Evolutionary conservation across 2,329 filamentous ascomycete genomes (phyloP).

Genomic region (Pleomassaria siparia): DNA sequence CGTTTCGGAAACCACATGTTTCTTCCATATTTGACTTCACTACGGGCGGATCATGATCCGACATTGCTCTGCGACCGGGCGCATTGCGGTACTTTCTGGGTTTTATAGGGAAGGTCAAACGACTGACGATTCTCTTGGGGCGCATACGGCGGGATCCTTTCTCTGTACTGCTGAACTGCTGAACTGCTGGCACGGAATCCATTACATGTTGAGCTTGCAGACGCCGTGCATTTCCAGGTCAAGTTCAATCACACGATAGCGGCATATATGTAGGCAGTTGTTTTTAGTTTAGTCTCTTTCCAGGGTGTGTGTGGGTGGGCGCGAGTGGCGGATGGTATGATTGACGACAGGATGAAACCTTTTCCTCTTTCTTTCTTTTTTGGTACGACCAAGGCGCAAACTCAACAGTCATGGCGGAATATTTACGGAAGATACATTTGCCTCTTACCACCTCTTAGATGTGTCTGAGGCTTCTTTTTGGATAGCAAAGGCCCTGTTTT

Average conservation of each 20-base stretch:
- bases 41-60: conserved; percentile 12
- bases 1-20: conserved; percentile 16
- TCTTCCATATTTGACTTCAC: conserved; percentile 14
- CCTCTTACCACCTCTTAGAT: conserved; percentile 8
- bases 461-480: conserved; percentile 11
- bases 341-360: conserved; percentile 25
- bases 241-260: conserved; percentile 5
- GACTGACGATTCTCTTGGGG: conserved; percentile 4
- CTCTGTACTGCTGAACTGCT: too few relatives aligned
- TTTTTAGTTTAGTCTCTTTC: conserved; percentile 6
- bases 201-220: not conserved
- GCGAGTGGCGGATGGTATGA: conserved; percentile 13
- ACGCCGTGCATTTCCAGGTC: not conserved
- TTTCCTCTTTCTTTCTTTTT: conserved; percentile 9
- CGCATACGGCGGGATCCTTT: conserved; percentile 6
- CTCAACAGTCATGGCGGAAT: conserved; percentile 7
- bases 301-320: too few relatives aligned
- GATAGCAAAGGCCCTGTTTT: conserved; percentile 9
- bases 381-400: conserved; percentile 3
- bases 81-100: conserved; percentile 8
- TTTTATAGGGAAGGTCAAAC: conserved; percentile 4
- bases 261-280: conserved; percentile 14
- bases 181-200: conserved; percentile 4
- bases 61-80: conserved; percentile 22
- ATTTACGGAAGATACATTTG: conserved; percentile 16